These are phyloP conservation scores for Tylopilus subfusipes DNA, from an alignment of 768 basidiomycete species.

Conservation along the genomic window DNA sequence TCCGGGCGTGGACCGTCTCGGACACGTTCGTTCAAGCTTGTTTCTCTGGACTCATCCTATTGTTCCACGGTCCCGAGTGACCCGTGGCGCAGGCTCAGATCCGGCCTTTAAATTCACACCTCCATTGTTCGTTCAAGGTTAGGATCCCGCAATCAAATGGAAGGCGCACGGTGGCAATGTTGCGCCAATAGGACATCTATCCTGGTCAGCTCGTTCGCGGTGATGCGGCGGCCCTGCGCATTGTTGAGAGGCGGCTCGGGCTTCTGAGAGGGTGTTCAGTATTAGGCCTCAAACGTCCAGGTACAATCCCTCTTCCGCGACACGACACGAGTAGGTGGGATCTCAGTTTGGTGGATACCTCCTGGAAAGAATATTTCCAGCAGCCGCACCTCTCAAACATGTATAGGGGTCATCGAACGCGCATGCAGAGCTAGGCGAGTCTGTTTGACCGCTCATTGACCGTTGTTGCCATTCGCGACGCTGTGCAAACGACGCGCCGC, in stretches of 20 bases:
- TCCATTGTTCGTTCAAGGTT: slow-evolving; percentile 13
- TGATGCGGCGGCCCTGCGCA: not conserved
- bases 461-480: not conserved
- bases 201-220: slow-evolving; percentile 16
- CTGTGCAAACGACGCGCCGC: not conserved
- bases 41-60: not conserved
- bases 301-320: not conserved
- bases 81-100: slow-evolving; percentile 5
- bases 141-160: slow-evolving; percentile 14
- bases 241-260: not conserved
- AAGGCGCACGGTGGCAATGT: slow-evolving; percentile 9
- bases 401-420: not conserved
- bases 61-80: slow-evolving; percentile 3
- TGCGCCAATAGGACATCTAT: not conserved
- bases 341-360: not conserved
- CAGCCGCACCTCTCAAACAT: not conserved
- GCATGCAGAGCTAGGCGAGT: not conserved
- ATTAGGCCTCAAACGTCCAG: slow-evolving; percentile 1
- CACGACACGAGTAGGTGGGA: slow-evolving; percentile 1
- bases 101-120: not conserved
- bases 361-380: not conserved
- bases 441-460: not conserved
- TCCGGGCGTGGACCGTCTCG: too few species aligned
- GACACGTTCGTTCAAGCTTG: too few species aligned
- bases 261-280: not conserved